Evolutionary conservation across 352 stramenopile species (phyloP).

Genomic region (Pythium insidiosum): DNA sequence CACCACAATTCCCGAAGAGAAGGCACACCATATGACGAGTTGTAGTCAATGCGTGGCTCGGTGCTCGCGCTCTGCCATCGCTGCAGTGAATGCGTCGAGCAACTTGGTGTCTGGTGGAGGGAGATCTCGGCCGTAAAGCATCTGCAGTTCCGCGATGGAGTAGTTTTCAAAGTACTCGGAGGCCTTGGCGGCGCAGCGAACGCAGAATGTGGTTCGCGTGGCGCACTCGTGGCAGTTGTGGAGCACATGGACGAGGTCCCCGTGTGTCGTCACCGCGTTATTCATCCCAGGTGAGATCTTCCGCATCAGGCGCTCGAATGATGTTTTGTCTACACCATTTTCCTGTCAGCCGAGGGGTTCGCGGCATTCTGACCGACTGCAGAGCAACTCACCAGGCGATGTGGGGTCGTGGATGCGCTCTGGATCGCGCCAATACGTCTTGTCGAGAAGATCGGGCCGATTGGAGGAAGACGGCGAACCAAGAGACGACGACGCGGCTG

Average conservation of each 20-base stretch:
- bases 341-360: too few species aligned
- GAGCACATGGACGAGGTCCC: constrained; percentile 48
- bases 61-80: constrained; percentile 30
- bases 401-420: constrained; percentile 29
- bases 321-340: constrained; percentile 39
- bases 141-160: constrained; percentile 35
- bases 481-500: constrained; percentile 1
- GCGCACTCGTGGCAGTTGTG: constrained; percentile 45
- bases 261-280: constrained; percentile 40
- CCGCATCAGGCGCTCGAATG: constrained; percentile 47
- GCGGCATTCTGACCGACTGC: too few species aligned
- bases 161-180: constrained; percentile 62
- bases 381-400: constrained; percentile 25
- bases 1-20: constrained; percentile 15
- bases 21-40: background rate
- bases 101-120: constrained; percentile 36
- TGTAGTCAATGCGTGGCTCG: constrained; percentile 16
- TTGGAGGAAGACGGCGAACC: too few species aligned
- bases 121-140: constrained; percentile 46
- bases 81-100: constrained; percentile 29
- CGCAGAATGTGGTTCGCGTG: constrained; percentile 45
- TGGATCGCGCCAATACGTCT: constrained; percentile 21
- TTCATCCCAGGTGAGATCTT: constrained; percentile 58
- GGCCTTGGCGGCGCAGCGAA: constrained; percentile 28
- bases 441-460: constrained; percentile 10